phyloP scores from a whole-genome alignment of 2,329 filamentous ascomycete species.

The Plectosphaerella sp. region DNA sequence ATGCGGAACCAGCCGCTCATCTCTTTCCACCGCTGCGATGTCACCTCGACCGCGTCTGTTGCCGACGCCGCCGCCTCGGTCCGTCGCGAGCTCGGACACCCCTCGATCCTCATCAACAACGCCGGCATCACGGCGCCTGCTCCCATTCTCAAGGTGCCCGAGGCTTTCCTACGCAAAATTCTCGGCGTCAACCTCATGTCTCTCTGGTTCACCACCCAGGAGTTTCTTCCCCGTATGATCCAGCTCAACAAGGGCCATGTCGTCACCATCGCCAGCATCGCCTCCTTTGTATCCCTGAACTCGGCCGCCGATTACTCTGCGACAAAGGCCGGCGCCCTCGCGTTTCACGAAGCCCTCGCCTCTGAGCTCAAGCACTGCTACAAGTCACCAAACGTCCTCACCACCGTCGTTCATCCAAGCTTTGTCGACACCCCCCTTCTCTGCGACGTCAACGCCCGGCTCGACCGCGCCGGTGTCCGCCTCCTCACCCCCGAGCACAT shows the following conservation, averaged over 20 bases:
- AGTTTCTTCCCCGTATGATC: constrained; percentile 43
- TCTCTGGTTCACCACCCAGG: constrained; percentile 39
- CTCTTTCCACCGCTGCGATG: constrained; percentile 3
- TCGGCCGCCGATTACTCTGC: constrained; percentile 46
- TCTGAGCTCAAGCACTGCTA: constrained; percentile 31
- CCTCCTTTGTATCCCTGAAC: constrained; percentile 38
- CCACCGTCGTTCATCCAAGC: constrained; percentile 21
- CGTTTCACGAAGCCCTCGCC: constrained; percentile 45
- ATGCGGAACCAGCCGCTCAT: neutral
- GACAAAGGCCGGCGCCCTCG: constrained; percentile 45
- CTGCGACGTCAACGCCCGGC: constrained; percentile 24
- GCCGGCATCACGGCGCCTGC: constrained; percentile 37
- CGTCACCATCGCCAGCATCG: constrained; percentile 46
- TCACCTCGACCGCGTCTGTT: constrained; percentile 34
- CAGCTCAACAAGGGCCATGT: constrained; percentile 45
- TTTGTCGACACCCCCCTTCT: constrained; percentile 22
- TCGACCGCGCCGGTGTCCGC: constrained; percentile 22
- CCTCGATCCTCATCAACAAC: constrained; percentile 58
- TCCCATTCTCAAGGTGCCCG: constrained; percentile 33
- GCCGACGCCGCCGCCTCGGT: constrained; percentile 32
- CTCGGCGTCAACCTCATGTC: constrained; percentile 44
- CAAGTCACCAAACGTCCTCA: constrained; percentile 28
- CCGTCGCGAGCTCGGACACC: constrained; percentile 28
- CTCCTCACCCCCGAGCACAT: constrained; percentile 33
- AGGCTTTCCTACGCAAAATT: constrained; percentile 31